A percentile compares a stretch with the other conserved stretches of the same genome.
phyloP scores from a whole-genome alignment of 192 early-diverging fungal species.

The Coemansia sp. region DNA sequence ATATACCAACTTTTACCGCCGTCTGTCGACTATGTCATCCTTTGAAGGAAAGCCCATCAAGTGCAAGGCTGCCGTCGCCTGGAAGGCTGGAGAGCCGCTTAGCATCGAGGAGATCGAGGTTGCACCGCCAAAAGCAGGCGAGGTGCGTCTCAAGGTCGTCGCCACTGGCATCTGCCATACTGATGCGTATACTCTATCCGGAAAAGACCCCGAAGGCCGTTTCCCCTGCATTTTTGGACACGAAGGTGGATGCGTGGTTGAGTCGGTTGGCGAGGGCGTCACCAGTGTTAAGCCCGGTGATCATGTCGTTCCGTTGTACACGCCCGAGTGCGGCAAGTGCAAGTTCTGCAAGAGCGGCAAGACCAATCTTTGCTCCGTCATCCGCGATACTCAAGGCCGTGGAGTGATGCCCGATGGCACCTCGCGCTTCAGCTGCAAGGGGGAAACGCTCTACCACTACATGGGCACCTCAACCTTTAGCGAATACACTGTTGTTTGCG shows the following conservation, averaged over 20 bases:
- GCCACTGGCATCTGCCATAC: conserved; percentile 96
- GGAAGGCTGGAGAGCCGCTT: conserved; percentile 90
- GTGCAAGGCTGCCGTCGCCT: conserved; percentile 93
- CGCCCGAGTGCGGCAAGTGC: conserved; percentile 87
- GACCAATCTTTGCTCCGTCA: conserved; percentile 92
- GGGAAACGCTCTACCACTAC: conserved; percentile 88
- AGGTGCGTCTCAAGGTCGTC: conserved; percentile 90
- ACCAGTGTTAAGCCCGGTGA: conserved; percentile 89
- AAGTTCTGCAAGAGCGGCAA: conserved; percentile 98
- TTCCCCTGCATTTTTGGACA: conserved; percentile 95
- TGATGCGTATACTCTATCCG: conserved; percentile 93
- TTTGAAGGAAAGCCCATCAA: conserved; percentile 60
- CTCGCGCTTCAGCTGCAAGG: conserved; percentile 87
- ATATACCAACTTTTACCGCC: background rate
- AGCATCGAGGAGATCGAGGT: conserved; percentile 94
- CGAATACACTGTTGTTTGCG: conserved; percentile 91
- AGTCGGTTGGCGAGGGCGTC: conserved; percentile 94
- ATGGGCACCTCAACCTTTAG: conserved; percentile 96
- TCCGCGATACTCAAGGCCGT: conserved; percentile 88
- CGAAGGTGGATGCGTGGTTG: conserved; percentile 93
- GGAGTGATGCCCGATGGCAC: conserved; percentile 97
- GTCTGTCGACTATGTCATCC: conserved; percentile 6
- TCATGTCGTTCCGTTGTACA: conserved; percentile 94
- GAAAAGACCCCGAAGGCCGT: conserved; percentile 78
- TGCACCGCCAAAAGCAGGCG: conserved; percentile 87